These are phyloP conservation scores for Camellia japonica DNA, from an alignment of 148 eudicot species.

Conservation along the genomic window DNA sequence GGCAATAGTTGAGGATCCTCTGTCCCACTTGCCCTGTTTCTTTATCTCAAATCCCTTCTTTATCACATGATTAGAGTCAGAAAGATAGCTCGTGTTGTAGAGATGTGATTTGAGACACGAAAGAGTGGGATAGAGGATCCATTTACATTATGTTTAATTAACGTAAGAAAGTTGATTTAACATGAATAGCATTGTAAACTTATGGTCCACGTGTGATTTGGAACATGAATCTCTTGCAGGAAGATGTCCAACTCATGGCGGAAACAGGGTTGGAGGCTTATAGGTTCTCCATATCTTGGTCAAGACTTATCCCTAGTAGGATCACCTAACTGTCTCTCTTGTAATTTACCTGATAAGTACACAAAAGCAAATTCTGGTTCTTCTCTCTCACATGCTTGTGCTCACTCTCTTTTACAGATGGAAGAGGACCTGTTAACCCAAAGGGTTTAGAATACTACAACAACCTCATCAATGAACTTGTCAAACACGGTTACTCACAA, in stretches of 20 bases:
- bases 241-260: conserved; percentile 61
- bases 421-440: conserved; percentile 54
- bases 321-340: neutral
- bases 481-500: conserved; percentile 37
- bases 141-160: neutral
- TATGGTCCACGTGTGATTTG: neutral
- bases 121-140: no score
- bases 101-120: no score
- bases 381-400: neutral
- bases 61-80: no score
- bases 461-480: conserved; percentile 50
- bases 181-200: neutral
- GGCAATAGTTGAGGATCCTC: no score
- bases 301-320: conserved; percentile 71
- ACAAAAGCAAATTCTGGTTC: neutral
- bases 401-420: conserved; percentile 32
- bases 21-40: no score
- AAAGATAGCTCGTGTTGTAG: no score
- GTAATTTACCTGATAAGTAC: neutral
- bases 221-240: conserved; percentile 33
- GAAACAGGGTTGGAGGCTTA: conserved; percentile 68
- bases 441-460: conserved; percentile 61
- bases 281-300: conserved; percentile 71
- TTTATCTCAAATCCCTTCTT: no score
- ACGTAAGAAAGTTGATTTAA: neutral